Evolutionary conservation across 352 stramenopile genomes (phyloP), one percentile per base, ranked within the genome.

Genomic region (Plasmopara viticola): DNA sequence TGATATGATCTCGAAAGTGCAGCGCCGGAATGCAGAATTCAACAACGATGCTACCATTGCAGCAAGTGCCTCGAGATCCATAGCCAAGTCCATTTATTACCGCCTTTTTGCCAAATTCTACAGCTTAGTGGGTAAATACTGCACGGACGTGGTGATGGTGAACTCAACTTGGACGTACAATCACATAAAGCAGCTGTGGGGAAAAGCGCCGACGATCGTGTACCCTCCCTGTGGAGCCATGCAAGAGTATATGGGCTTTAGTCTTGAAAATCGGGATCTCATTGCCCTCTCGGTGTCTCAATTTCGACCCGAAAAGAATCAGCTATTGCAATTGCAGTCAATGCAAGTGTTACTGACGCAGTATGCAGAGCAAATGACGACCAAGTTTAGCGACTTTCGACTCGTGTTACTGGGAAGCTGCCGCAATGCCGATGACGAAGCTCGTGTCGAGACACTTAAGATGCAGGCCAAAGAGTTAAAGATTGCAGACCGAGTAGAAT

Each of bases 221-320:
- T 99, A 97, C 68, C 97, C 97, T 28, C 96, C 97, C 2, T 99
- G 96, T 64, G 94, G 97, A 38, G 85, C 87, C 9, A 87, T 86
- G 62, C 74, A 73, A 44, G 66, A 85, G 56, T 87, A 97, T 42
- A 64, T 84, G 63, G 47, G 69, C 12, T 79, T 95, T 28, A 55
- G 61, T 41, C 39, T 94, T 13, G 58, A 63, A 14, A 29, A 49
- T 12, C 78, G 94, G 44, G 64, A 92, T 53, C 72, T 74, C 9
- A 65, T 91, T 12, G 87, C 98, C 33, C 60, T 99, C 2, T 98
- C 90, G 0, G 92, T 99, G 47, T 95, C 91, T 39, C 97, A 99
- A 64, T 99, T 99, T 66, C 80, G 97, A 49, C 97, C 97, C 0
- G 97, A 99, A 70, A 99, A 99, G 74, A 95, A 99, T 70, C 97